These are phyloP conservation scores for Annulohypoxylon maeteangense DNA, from an alignment of 495 filamentous ascomycete genomes.

Conservation along the genomic window DNA sequence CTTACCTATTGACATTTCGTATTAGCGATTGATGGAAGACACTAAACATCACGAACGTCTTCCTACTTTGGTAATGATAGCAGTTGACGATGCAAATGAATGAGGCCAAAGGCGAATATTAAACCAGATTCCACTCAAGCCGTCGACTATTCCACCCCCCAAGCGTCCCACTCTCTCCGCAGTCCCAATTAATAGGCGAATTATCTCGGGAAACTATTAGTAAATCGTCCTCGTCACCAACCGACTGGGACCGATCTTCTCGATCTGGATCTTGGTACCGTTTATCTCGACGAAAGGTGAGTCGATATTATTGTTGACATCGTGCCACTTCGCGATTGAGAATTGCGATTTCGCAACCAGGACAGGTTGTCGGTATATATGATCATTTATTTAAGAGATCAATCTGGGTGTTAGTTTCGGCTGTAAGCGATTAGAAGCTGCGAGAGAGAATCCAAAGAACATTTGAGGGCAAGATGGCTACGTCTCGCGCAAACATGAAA, in stretches of 20 bases:
- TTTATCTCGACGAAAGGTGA: neutral
- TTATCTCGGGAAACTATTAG: slow-evolving; percentile 15
- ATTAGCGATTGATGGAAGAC: neutral
- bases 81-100: slow-evolving; percentile 9
- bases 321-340: slow-evolving; percentile 14
- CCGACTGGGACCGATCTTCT: slow-evolving; percentile 4
- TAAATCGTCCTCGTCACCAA: slow-evolving; percentile 20
- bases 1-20: neutral
- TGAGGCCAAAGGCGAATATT: neutral
- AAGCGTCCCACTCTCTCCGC: slow-evolving; percentile 26
- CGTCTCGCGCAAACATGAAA: slow-evolving; percentile 29
- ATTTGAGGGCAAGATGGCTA: slow-evolving; percentile 30
- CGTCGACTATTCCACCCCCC: slow-evolving; percentile 7
- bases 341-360: slow-evolving; percentile 15
- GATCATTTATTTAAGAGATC: slow-evolving; percentile 3
- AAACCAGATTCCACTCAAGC: neutral
- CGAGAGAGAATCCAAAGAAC: neutral
- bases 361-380: neutral
- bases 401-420: neutral
- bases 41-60: neutral
- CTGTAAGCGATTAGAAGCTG: neutral
- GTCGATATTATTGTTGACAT: slow-evolving; percentile 20
- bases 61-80: slow-evolving; percentile 31
- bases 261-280: neutral
- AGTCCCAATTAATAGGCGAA: slow-evolving; percentile 29